Percentiles rank a stretch among this genome's conserved stretches.
These are phyloP conservation scores for Inga laurina DNA, from an alignment of 306 rosid genomes.

Conservation along the genomic window DNA sequence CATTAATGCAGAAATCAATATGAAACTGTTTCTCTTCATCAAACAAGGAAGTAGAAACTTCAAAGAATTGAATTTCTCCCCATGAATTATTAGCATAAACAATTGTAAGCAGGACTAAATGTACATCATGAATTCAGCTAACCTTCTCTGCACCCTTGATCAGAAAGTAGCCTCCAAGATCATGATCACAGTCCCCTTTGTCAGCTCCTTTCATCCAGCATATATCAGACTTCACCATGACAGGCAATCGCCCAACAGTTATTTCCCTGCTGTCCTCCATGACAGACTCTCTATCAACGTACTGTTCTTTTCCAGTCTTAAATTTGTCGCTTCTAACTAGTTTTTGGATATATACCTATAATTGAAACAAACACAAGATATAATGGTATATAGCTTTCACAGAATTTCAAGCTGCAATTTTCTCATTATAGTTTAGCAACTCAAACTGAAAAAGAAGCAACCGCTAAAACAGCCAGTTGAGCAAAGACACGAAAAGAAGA, in stretches of 20 bases:
- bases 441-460: neutral
- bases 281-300: slow-evolving; percentile 39
- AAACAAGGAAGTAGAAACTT: neutral
- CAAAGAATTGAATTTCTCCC: neutral
- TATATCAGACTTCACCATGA: slow-evolving; percentile 89
- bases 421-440: neutral
- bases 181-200: slow-evolving; percentile 84
- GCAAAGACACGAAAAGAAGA: neutral
- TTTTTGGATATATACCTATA: slow-evolving; percentile 61
- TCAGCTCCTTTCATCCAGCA: slow-evolving; percentile 83
- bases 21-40: neutral
- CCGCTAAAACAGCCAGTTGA: neutral
- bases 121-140: slow-evolving; percentile 20
- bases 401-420: neutral
- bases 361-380: slow-evolving; percentile 33
- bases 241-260: slow-evolving; percentile 77
- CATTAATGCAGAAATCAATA: neutral
- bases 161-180: slow-evolving; percentile 88
- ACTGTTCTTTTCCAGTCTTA: slow-evolving; percentile 75
- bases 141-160: slow-evolving; percentile 97
- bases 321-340: slow-evolving; percentile 76
- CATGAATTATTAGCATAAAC: neutral
- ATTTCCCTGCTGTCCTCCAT: slow-evolving; percentile 56
- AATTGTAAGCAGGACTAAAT: neutral
- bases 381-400: neutral